phyloP scores from a whole-genome alignment of 225 moss, liverwort and hornwort species.

The Straminergon stramineum region DNA sequence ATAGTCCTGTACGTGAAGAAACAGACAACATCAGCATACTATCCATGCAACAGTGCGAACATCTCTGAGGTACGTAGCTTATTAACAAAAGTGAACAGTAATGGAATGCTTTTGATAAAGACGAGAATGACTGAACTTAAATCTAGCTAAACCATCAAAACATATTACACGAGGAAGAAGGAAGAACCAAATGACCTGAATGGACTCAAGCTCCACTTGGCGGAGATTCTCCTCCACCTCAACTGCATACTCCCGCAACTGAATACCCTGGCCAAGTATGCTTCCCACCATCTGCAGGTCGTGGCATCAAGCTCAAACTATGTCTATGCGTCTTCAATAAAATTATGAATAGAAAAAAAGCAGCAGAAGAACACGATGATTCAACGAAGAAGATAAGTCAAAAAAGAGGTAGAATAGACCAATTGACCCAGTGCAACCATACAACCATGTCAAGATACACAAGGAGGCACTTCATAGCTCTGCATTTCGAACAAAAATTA shows the following conservation, averaged over 20 bases:
- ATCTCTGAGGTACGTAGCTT: neutral
- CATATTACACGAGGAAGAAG: neutral
- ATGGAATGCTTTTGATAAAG: neutral
- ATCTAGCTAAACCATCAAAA: neutral
- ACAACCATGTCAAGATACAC: neutral
- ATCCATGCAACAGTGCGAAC: neutral
- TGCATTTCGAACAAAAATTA: neutral
- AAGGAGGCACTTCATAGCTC: neutral
- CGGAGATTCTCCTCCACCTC: constrained; percentile 99
- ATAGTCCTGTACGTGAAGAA: constrained; percentile 58
- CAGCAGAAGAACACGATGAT: neutral
- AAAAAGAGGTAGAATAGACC: neutral
- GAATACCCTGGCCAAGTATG: constrained; percentile 93
- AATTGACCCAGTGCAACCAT: neutral
- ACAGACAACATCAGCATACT: neutral
- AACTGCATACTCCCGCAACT: constrained; percentile 81
- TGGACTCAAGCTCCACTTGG: constrained; percentile 96
- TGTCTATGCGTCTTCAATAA: neutral
- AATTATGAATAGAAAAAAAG: neutral
- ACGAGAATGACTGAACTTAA: neutral
- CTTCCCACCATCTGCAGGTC: constrained; percentile 77
- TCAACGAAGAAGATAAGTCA: neutral
- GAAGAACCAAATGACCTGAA: constrained; percentile 53
- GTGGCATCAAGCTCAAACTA: neutral
- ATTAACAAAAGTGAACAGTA: neutral